phyloP scores from a whole-genome alignment of 306 rosid species.

The Leucaena leucocephala region DNA sequence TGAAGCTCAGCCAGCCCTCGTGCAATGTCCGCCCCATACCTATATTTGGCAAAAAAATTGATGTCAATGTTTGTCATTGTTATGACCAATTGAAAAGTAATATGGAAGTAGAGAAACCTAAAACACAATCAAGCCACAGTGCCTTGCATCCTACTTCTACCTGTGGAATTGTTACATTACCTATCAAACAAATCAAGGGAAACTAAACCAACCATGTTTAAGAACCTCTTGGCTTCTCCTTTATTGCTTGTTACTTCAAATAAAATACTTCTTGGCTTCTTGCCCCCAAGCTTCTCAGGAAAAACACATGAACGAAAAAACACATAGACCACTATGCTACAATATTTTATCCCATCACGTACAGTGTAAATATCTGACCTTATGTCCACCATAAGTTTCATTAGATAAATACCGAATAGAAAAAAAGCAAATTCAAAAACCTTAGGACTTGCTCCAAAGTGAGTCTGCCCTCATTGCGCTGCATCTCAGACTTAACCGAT shows the following conservation, averaged over 20 bases:
- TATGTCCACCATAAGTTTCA: neutral
- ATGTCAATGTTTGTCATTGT: constrained; percentile 33
- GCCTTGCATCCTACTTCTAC: constrained; percentile 12
- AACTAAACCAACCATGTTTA: constrained; percentile 1
- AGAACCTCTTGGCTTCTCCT: neutral
- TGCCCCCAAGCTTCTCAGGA: neutral
- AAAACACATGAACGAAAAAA: neutral
- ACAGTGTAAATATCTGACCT: neutral
- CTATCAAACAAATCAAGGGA: neutral
- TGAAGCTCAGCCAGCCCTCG: constrained; percentile 98
- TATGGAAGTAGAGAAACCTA: neutral
- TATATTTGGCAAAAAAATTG: constrained; percentile 43
- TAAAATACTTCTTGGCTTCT: neutral
- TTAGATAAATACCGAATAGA: neutral
- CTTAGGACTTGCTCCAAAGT: constrained; percentile 98
- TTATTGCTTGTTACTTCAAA: neutral
- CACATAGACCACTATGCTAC: neutral
- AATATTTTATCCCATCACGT: neutral
- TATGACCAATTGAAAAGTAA: constrained; percentile 19
- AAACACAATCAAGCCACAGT: constrained; percentile 22
- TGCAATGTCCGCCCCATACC: constrained; percentile 97
- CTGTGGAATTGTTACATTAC: neutral
- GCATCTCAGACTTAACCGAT: constrained; percentile 95
- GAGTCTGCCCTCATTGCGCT: constrained; percentile 87
- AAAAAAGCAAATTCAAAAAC: constrained; percentile 41